Base-by-base conservation (phyloP, 106 monocot genomes). In the Platanthera zijinensis region DNA sequence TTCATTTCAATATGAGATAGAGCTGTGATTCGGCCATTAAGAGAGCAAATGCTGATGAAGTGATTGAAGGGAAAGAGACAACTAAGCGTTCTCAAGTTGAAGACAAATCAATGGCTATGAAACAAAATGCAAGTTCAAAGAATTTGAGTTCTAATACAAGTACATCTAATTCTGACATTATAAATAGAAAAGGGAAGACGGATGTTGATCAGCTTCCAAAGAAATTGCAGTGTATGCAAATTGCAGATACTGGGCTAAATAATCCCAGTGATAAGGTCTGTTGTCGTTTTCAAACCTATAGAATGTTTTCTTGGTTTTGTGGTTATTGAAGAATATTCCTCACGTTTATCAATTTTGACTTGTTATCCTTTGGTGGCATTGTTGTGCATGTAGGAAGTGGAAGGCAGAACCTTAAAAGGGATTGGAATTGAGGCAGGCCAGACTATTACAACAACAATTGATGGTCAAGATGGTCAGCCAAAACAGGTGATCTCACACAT, bases 371-470 rank as follows among this genome's bases (percentile, higher is more conserved):
- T 22, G 22, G 3, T 48, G 7, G 21, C 54, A n/a, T 47, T 3
- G 2, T 32, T 47, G 19, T 9, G 57, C 39, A 18, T 78, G 22
- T 69, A 87, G 87, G 82, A 70, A 51, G 0, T 56, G 12, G 80
- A 82, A 51, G 45, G 74, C 56, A 49, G 66, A 59, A 77, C 74
- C 39, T 15, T 79, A 7, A 88, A 82, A 70, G 80, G 84, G 8
- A 84, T 82, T 80, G 84, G 79, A 64, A 83, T 82, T 21, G 87
- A 87, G 47, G 69, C 87, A 9, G 84, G 88, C 28, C 88, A 88
- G 61, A 82, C 82, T 77, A 84, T 88, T 80, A 17, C 82, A 69
- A 85, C 84, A 50, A 88, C 82, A 75, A 83, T 88, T 28, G 82
- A 80, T 75, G 82, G 80, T 51, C 76, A 50, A 62, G 84, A 84